Percentiles rank a stretch among this genome's conserved stretches.
These are phyloP conservation scores for Xerocomus cyaneibrunnescens DNA, from an alignment of 1,284 basidiomycete species.

Conservation along the genomic window DNA sequence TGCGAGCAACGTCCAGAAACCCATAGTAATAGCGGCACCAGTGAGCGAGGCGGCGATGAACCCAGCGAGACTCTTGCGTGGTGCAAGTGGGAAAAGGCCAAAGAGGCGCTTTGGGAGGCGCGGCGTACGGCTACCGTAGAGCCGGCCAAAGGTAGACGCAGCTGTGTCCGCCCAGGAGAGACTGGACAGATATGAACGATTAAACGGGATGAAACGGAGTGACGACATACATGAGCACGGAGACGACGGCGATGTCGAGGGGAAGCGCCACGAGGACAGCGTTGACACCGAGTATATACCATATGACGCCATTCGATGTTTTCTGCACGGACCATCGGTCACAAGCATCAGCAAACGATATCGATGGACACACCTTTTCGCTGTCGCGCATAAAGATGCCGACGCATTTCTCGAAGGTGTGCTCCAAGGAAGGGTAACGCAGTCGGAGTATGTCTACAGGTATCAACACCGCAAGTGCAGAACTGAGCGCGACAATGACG, in stretches of 20 bases:
- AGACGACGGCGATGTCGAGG: constrained; percentile 83
- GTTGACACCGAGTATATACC: constrained; percentile 93
- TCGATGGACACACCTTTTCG: constrained; percentile 62
- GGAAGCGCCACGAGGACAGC: constrained; percentile 81
- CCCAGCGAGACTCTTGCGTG: constrained; percentile 87
- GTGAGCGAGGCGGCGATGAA: constrained; percentile 83
- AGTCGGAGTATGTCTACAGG: constrained; percentile 82
- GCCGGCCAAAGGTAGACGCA: constrained; percentile 89
- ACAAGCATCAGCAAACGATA: neutral
- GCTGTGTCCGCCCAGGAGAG: constrained; percentile 97
- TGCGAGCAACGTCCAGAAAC: constrained; percentile 76
- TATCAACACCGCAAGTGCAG: constrained; percentile 68
- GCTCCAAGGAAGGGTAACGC: constrained; percentile 65
- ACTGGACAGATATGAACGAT: constrained; percentile 41
- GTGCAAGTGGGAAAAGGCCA: constrained; percentile 67
- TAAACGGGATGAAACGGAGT: neutral
- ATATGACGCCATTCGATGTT: constrained; percentile 86
- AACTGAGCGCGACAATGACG: constrained; percentile 66
- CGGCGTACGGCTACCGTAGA: constrained; percentile 78
- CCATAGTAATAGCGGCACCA: constrained; percentile 69
- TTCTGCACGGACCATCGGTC: constrained; percentile 39
- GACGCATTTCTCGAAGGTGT: constrained; percentile 71
- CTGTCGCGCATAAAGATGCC: constrained; percentile 94
- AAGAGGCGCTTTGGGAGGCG: constrained; percentile 67
- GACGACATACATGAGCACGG: constrained; percentile 78